A percentile compares a stretch with the other conserved stretches of the same genome.
Evolutionary conservation across 1,284 basidiomycete species (phyloP).

Genomic region (Mycosarcoma mackinlayi): DNA sequence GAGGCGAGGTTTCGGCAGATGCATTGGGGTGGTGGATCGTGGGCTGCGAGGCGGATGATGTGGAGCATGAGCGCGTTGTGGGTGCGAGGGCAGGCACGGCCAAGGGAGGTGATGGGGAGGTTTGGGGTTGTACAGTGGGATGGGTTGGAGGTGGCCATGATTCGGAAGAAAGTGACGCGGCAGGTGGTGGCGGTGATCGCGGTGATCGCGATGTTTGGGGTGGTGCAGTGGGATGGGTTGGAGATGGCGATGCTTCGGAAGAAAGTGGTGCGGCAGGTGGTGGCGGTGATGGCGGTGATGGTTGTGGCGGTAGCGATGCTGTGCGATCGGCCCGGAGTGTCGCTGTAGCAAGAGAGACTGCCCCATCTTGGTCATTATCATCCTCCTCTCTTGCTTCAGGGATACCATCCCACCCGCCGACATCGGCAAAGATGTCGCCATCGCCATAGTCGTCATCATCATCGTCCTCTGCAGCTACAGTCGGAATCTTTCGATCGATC

Average conservation of each 20-base stretch:
- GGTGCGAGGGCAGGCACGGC: no score
- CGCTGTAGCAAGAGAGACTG: background rate
- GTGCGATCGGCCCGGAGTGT: background rate
- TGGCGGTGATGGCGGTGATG: background rate
- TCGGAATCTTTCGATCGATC: background rate
- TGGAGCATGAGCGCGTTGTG: no score
- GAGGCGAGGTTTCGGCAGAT: no score
- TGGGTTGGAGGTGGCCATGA: background rate
- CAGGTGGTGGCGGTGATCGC: background rate
- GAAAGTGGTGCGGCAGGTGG: background rate
- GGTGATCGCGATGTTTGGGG: no score
- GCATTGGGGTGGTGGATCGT: no score
- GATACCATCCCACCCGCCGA: constrained; percentile 81
- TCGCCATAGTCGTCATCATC: constrained; percentile 68
- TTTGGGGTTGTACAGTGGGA: background rate
- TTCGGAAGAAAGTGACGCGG: no score
- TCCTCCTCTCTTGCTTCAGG: constrained; percentile 49
- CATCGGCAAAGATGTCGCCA: constrained; percentile 83
- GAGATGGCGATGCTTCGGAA: background rate
- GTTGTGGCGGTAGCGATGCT: background rate
- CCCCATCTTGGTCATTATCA: constrained; percentile 53
- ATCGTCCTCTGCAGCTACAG: background rate
- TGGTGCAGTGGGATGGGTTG: background rate
- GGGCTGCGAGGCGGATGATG: no score
- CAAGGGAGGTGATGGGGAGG: no score